A percentile compares a stretch with the other conserved stretches of the same genome.
phyloP scores from a whole-genome alignment of 73 alveolate species.

The Uronychia binucleata region DNA sequence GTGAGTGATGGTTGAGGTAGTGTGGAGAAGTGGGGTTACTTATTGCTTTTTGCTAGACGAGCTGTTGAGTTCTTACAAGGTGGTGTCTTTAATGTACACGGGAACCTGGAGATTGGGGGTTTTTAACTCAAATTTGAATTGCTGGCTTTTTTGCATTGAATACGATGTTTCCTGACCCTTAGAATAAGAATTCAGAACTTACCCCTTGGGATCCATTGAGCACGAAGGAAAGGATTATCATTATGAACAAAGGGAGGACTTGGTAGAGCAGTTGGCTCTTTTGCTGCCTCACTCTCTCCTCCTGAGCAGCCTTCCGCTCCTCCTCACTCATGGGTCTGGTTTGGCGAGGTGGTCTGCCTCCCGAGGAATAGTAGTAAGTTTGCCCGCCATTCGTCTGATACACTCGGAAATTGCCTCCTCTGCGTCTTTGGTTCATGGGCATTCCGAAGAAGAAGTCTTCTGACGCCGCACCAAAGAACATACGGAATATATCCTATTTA shows the following conservation, averaged over 20 bases:
- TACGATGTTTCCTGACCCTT: background rate
- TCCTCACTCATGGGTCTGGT: background rate
- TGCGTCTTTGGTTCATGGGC: background rate
- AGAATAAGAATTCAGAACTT: background rate
- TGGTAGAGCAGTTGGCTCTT: background rate
- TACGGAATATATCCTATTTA: constrained; percentile 46
- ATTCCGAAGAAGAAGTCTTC: background rate
- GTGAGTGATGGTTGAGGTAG: too few relatives aligned
- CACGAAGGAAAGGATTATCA: background rate
- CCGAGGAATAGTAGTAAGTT: background rate
- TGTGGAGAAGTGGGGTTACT: constrained; percentile 3
- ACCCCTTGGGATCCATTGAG: background rate
- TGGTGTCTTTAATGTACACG: background rate
- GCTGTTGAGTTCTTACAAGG: background rate
- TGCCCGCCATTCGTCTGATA: background rate
- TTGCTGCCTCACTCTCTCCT: background rate
- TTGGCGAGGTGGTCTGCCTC: too few relatives aligned
- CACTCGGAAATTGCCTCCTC: background rate
- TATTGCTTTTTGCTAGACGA: background rate
- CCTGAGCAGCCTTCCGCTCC: background rate
- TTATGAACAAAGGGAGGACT: background rate
- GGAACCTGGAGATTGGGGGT: background rate
- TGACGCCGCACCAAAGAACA: constrained; percentile 36
- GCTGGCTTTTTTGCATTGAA: background rate
- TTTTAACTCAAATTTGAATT: background rate